A percentile compares a stretch with the other conserved stretches of the same genome.
phyloP scores from a whole-genome alignment of 2,329 filamentous ascomycete species.

The Parascedosporium putredinis region DNA sequence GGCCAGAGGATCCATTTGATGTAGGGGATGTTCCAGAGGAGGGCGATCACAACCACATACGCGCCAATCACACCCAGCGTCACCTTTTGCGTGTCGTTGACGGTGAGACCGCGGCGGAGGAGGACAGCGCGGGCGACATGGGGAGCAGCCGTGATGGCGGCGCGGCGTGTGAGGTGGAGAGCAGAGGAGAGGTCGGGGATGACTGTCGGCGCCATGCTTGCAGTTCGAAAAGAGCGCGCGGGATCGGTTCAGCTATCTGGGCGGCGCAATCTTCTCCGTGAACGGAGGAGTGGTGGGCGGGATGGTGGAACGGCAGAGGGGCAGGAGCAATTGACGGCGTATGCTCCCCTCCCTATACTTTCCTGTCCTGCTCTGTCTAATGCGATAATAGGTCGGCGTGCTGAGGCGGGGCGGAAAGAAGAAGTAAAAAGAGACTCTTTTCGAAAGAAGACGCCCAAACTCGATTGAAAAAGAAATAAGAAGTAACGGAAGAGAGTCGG shows the following conservation, averaged over 20 bases:
- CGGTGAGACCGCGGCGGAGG: conserved; percentile 9
- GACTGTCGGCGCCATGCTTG: not conserved
- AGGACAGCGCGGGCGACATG: conserved; percentile 6
- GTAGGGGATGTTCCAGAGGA: conserved; percentile 73
- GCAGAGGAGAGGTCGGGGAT: not conserved
- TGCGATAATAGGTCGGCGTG: no score
- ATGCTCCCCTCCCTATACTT: no score
- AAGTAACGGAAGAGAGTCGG: not conserved
- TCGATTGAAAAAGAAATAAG: no score
- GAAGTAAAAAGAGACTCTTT: no score
- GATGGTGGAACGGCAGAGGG: no score
- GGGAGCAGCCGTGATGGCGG: conserved; percentile 9
- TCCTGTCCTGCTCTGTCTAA: no score
- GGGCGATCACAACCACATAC: conserved; percentile 63
- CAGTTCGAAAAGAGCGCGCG: not conserved
- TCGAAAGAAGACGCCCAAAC: no score
- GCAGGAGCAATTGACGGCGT: no score
- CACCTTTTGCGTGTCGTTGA: conserved; percentile 51
- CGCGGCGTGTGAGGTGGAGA: conserved; percentile 1
- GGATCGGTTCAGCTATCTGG: no score
- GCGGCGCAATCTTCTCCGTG: no score
- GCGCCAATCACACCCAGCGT: conserved; percentile 61
- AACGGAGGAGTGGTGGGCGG: no score
- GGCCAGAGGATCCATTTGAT: conserved; percentile 67
- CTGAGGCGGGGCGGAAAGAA: no score